Evolutionary conservation across 2,329 filamentous ascomycete genomes (phyloP), one percentile per base, ranked within the genome.

Genomic region (Verticillium nonalfalfae): DNA sequence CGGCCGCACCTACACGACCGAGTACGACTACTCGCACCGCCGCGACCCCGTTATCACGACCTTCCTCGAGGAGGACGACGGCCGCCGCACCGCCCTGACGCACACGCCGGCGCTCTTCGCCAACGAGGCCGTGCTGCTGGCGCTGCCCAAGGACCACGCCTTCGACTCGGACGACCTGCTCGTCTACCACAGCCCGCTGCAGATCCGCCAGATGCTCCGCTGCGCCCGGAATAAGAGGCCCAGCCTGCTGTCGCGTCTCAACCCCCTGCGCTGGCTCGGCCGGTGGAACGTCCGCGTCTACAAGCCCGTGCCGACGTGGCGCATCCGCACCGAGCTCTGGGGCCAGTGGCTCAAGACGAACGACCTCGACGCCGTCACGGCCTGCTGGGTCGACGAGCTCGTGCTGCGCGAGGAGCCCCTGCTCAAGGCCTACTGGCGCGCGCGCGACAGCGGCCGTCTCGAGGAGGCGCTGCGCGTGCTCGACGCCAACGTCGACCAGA

Each of bases 301-400:
- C 61, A 67, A 68, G 2, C 74, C 67, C 1, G 67, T 80, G 0
- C 79, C 79, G 0, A 82, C 80, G 7, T 79, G 78, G 63, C 76
- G 71, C 57, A 74, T 80, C 57, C 73, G 80, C n/a, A 80, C 78
- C 1, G 71, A 77, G 62, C 75, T 82, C 50, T 82, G 80, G 80
- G 78, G 78, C 62, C 72, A 74, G 14, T 82, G 80, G 80, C 77
- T 80, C 58, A 75, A 77, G 26, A 73, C 74, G 1, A 72, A 71
- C 35, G 75, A 75, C 36, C 72, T 82, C 13, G 80, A 83, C 58
- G 80, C 77, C 14, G 75, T 81, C 7, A 78, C 77, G 13, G 76
- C 78, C 1, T 78, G 79, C 62, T 81, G 78, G 75, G 74, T 81
- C 69, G 80, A 82, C 63, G 80, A 82, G 68, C 70, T 76, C 18